Evolutionary conservation across 2,329 filamentous ascomycete species (phyloP).

Genomic region (Trichothecium sympodiale): DNA sequence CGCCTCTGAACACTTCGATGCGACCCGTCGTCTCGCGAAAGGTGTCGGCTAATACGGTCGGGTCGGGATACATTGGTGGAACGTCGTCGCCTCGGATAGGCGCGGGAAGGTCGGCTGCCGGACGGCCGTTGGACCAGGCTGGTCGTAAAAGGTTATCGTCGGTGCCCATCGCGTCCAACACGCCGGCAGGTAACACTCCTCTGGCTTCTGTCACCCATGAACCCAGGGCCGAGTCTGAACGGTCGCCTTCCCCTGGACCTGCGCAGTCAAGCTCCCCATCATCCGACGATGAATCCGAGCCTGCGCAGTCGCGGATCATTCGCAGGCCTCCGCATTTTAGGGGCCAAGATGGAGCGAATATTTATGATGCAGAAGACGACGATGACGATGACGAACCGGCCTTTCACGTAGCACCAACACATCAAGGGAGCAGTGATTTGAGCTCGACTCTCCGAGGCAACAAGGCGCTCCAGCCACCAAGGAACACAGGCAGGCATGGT

Average conservation of each 20-base stretch:
- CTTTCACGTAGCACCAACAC: constrained; percentile 39
- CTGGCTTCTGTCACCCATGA: constrained; percentile 10
- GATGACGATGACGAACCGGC: constrained; percentile 43
- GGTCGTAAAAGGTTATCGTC: constrained; percentile 31
- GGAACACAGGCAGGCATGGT: constrained; percentile 18
- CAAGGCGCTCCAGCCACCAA: constrained; percentile 14
- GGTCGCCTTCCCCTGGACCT: constrained; percentile 21
- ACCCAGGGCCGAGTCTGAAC: constrained; percentile 10
- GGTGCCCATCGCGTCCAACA: constrained; percentile 22
- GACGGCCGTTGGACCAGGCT: constrained; percentile 15
- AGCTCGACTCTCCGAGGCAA: constrained; percentile 39
- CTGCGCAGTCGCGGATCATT: constrained; percentile 49
- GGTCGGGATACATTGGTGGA: constrained; percentile 23
- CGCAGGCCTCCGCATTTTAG: constrained; percentile 45
- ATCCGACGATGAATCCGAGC: constrained; percentile 35
- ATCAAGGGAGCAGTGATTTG: constrained; percentile 26
- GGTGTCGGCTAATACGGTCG: constrained; percentile 33
- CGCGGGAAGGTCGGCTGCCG: neutral
- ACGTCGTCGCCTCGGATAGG: constrained; percentile 11
- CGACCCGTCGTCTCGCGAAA: constrained; percentile 36
- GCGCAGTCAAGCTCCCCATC: constrained; percentile 24
- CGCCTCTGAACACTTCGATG: constrained; percentile 28
- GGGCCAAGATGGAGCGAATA: constrained; percentile 21
- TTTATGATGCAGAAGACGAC: constrained; percentile 40
- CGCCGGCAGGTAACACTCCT: constrained; percentile 10